phyloP scores from a whole-genome alignment of 2,329 filamentous ascomycete species.

The Knufia fluminis region DNA sequence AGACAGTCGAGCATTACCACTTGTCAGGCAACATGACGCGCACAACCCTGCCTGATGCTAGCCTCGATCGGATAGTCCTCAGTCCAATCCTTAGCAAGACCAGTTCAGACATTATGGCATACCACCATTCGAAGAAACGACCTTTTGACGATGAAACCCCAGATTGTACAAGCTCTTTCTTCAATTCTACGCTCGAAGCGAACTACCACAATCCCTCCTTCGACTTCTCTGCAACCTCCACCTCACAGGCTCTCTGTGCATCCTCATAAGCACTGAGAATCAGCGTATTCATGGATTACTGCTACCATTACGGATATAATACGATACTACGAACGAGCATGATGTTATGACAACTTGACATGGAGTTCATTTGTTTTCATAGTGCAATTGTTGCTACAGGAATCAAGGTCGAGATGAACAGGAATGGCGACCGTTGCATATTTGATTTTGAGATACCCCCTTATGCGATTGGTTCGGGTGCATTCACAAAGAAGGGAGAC shows the following conservation, averaged over 20 bases:
- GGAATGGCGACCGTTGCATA: conserved; percentile 11
- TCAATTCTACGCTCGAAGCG: conserved; percentile 13
- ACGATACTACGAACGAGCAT: neutral
- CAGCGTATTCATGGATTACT: neutral
- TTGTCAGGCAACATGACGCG: conserved; percentile 13
- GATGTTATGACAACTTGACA: neutral
- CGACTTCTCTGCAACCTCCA: conserved; percentile 16
- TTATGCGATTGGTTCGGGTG: conserved; percentile 10
- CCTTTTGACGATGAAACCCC: conserved; percentile 16
- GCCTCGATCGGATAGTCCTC: conserved; percentile 15
- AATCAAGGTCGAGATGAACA: conserved; percentile 6
- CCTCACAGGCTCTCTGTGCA: conserved; percentile 19
- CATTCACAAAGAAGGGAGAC: conserved; percentile 8
- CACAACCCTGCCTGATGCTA: conserved; percentile 15
- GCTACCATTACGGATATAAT: no score
- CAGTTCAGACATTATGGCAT: conserved; percentile 16
- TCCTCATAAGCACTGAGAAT: conserved; percentile 14
- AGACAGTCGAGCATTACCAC: conserved; percentile 11
- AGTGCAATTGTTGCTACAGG: neutral
- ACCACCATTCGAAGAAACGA: conserved; percentile 13
- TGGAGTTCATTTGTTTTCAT: neutral
- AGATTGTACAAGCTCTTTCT: conserved; percentile 12
- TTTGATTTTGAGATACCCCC: conserved; percentile 7
- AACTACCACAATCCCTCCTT: conserved; percentile 10
- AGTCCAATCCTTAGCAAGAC: conserved; percentile 17